phyloP scores from a whole-genome alignment of 2,329 filamentous ascomycete species.

The Cladophialophora chaetospira region DNA sequence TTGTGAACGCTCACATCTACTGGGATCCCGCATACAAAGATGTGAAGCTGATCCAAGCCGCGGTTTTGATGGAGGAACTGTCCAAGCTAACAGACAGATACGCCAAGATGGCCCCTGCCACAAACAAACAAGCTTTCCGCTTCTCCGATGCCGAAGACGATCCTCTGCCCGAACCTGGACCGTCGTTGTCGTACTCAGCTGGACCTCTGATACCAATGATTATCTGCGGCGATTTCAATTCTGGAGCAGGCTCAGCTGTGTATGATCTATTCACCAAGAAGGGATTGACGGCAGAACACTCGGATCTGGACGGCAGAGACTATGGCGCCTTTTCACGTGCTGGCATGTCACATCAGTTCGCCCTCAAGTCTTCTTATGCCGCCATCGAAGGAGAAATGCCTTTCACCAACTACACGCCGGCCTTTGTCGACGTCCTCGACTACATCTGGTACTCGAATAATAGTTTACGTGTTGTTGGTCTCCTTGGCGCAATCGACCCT shows the following conservation, averaged over 20 bases:
- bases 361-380: slow-evolving; percentile 84
- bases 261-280: slow-evolving; percentile 87
- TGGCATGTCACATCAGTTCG: slow-evolving; percentile 93
- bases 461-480: slow-evolving; percentile 76
- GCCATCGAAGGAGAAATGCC: slow-evolving; percentile 75
- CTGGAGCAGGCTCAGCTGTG: slow-evolving; percentile 79
- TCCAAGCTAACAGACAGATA: slow-evolving; percentile 85
- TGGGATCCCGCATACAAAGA: slow-evolving; percentile 92
- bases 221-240: slow-evolving; percentile 96
- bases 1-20: slow-evolving; percentile 91
- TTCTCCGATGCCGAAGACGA: slow-evolving; percentile 57
- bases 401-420: slow-evolving; percentile 96
- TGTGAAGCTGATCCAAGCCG: slow-evolving; percentile 94
- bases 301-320: slow-evolving; percentile 75
- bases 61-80: slow-evolving; percentile 90
- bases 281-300: slow-evolving; percentile 73
- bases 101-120: slow-evolving; percentile 74
- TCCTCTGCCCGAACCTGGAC: slow-evolving; percentile 66
- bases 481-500: slow-evolving; percentile 84
- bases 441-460: slow-evolving; percentile 98
- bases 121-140: slow-evolving; percentile 68
- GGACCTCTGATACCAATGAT: slow-evolving; percentile 87
- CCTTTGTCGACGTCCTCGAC: slow-evolving; percentile 90
- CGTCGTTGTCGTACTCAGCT: slow-evolving; percentile 82
- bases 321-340: slow-evolving; percentile 93